A percentile compares a stretch with the other conserved stretches of the same genome.
phyloP scores from a whole-genome alignment of 1,139 yeast species.

The Hansenula sp. region DNA sequence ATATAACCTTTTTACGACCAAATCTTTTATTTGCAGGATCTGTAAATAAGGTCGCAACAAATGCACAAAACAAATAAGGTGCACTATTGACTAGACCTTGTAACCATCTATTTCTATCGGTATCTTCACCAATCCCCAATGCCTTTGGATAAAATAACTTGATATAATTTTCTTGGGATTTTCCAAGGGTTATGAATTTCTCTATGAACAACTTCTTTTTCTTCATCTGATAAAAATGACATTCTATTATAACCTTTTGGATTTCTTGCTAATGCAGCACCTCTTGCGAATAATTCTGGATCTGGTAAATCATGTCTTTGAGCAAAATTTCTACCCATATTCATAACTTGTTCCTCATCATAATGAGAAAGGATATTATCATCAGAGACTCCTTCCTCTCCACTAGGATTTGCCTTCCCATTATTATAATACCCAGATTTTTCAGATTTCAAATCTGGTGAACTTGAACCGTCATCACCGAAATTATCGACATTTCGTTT shows the following conservation, averaged over 20 bases:
- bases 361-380: slow-evolving; percentile 64
- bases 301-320: slow-evolving; percentile 52
- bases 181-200: slow-evolving; percentile 54
- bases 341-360: slow-evolving; percentile 60
- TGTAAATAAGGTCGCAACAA: slow-evolving; percentile 68
- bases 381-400: slow-evolving; percentile 5
- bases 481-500: neutral
- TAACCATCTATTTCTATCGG: slow-evolving; percentile 58
- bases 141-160: slow-evolving; percentile 59
- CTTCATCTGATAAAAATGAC: slow-evolving; percentile 54
- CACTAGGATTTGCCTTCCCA: neutral
- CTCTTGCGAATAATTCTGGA: slow-evolving; percentile 62
- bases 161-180: slow-evolving; percentile 52
- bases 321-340: slow-evolving; percentile 72
- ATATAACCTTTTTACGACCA: slow-evolving; percentile 76
- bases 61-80: slow-evolving; percentile 74
- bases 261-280: slow-evolving; percentile 72
- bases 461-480: neutral
- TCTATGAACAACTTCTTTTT: slow-evolving; percentile 46
- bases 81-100: slow-evolving; percentile 77
- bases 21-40: slow-evolving; percentile 60
- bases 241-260: slow-evolving; percentile 60
- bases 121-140: slow-evolving; percentile 46
- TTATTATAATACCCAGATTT: neutral
- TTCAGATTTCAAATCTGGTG: neutral